phyloP scores from a whole-genome alignment of 352 stramenopile genomes.

The Phytophthora megakarya region DNA sequence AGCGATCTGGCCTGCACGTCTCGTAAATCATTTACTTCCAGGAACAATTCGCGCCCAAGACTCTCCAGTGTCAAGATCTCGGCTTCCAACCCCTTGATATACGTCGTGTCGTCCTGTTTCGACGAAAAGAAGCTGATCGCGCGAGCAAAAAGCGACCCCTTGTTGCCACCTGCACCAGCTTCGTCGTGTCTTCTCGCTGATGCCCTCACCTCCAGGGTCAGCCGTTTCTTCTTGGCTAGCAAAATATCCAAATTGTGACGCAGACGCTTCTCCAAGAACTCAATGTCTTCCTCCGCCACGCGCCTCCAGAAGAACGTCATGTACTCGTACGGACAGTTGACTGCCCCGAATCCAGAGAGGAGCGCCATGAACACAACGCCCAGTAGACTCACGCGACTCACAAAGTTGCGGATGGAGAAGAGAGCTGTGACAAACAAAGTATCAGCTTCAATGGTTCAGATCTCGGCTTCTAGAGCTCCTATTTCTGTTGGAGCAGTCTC shows the following conservation, averaged over 20 bases:
- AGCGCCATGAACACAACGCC: conserved; percentile 85
- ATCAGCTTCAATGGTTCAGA: conserved; percentile 2
- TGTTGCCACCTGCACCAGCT: conserved; percentile 15
- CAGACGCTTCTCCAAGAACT: conserved; percentile 79
- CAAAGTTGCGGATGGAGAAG: conserved; percentile 82
- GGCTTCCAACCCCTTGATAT: conserved; percentile 62
- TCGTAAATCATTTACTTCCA: conserved; percentile 85
- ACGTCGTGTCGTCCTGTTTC: conserved; percentile 42
- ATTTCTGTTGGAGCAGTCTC: background rate
- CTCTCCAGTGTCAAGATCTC: conserved; percentile 83
- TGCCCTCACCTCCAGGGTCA: conserved; percentile 54
- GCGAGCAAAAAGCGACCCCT: conserved; percentile 39
- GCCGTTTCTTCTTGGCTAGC: conserved; percentile 82
- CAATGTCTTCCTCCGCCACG: conserved; percentile 81
- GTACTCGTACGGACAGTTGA: conserved; percentile 88
- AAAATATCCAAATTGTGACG: conserved; percentile 85
- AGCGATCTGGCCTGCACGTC: conserved; percentile 62
- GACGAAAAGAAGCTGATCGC: conserved; percentile 41
- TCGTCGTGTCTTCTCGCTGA: conserved; percentile 36
- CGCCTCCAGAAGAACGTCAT: conserved; percentile 82
- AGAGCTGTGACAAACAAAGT: conserved; percentile 38
- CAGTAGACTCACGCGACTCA: conserved; percentile 81
- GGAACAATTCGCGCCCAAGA: conserved; percentile 76
- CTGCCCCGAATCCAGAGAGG: conserved; percentile 80
- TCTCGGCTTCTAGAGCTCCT: conserved; percentile 10